Percentiles rank a stretch among this genome's conserved stretches.
Evolutionary conservation across 2,329 filamentous ascomycete species (phyloP).

Genomic region (Hirsutella minnesotensis): DNA sequence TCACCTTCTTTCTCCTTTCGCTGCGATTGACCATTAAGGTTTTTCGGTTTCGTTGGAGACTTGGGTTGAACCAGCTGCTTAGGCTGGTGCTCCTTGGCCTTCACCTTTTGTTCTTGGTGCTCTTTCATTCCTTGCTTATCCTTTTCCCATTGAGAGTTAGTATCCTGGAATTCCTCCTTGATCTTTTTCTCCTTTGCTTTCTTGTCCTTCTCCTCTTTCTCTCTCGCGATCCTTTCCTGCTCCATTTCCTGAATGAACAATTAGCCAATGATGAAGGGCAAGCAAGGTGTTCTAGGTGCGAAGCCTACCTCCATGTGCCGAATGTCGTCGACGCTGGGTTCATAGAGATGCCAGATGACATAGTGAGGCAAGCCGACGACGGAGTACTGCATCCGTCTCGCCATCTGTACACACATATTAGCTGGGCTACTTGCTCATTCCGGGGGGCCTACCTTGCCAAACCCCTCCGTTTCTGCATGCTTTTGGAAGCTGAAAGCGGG

Average conservation of each 20-base stretch:
- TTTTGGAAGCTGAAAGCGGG: conserved; percentile 98
- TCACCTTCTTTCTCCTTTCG: background rate
- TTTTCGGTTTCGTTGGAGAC: no score
- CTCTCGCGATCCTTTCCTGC: conserved; percentile 64
- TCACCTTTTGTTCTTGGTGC: conserved; percentile 4
- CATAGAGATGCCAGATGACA: conserved; percentile 98
- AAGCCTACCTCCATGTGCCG: conserved; percentile 75
- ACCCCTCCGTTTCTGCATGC: conserved; percentile 95
- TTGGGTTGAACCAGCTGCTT: background rate
- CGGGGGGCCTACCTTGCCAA: conserved; percentile 66
- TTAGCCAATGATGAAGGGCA: conserved; percentile 6
- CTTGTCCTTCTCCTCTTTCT: conserved; percentile 56
- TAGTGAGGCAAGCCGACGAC: conserved; percentile 95
- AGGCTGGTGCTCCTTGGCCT: background rate
- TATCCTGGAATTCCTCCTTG: conserved; percentile 67
- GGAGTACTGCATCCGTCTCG: conserved; percentile 88
- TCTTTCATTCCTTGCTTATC: conserved; percentile 73
- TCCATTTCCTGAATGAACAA: conserved; percentile 66
- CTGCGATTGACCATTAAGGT: background rate
- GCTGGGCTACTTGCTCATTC: background rate
- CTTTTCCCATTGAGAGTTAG: conserved; percentile 74
- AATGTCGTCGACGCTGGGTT: conserved; percentile 95
- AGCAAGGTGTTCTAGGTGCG: background rate
- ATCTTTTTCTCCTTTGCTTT: conserved; percentile 64
- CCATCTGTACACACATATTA: conserved; percentile 55